Conservation (phyloP, 1,284 basidiomycete species). For the Peniophora sp. region DNA sequence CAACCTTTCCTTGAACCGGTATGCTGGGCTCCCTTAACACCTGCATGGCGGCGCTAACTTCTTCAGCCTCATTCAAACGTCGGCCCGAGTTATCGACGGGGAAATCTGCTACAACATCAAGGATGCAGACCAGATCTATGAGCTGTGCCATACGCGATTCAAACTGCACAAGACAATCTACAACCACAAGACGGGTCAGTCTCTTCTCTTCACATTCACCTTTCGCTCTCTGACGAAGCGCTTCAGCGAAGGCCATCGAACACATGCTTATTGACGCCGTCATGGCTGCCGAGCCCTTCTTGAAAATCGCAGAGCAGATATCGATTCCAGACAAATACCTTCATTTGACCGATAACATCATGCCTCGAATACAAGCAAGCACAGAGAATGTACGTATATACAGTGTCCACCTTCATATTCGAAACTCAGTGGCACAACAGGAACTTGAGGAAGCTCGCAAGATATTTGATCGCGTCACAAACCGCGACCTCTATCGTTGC, state of each 20-base stretch:
- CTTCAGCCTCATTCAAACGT: constrained; percentile 50
- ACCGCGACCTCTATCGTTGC: constrained; percentile 56
- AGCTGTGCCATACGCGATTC: constrained; percentile 65
- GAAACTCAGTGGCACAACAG: constrained; percentile 26
- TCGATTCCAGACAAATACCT: constrained; percentile 50
- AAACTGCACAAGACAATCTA: constrained; percentile 72
- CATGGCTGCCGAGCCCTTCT: constrained; percentile 49
- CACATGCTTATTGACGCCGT: constrained; percentile 75
- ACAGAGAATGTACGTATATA: constrained; percentile 26
- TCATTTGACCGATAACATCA: constrained; percentile 59
- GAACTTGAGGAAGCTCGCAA: constrained; percentile 47
- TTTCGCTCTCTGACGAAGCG: neutral
- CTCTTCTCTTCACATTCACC: neutral
- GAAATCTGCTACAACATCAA: constrained; percentile 77
- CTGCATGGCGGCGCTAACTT: neutral
- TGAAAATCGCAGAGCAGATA: constrained; percentile 54
- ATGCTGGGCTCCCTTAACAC: constrained; percentile 4
- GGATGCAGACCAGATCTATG: constrained; percentile 65
- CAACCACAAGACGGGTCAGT: constrained; percentile 66
- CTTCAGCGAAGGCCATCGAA: constrained; percentile 62
- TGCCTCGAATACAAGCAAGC: constrained; percentile 41
- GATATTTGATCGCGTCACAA: constrained; percentile 52
- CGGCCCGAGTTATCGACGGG: constrained; percentile 62
- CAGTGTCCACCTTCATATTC: constrained; percentile 29
- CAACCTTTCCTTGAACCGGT: constrained; percentile 47